Evolutionary conservation across 441 rosid species (phyloP).

Genomic region (Manihot esculenta): DNA sequence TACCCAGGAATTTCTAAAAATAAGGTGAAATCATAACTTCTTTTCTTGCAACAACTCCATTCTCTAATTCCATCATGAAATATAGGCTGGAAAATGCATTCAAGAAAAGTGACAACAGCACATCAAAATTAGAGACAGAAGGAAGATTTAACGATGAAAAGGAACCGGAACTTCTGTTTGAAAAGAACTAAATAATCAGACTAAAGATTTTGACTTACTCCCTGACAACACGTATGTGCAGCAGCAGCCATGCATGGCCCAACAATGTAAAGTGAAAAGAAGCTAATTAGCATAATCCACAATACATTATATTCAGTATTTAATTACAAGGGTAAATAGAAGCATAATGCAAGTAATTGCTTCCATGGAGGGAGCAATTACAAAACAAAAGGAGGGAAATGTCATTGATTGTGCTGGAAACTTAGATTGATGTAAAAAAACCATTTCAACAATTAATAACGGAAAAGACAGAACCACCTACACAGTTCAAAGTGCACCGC

Average conservation of each 20-base stretch:
- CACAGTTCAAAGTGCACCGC: neutral
- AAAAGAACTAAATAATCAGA: neutral
- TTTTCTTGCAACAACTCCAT: conserved; percentile 97
- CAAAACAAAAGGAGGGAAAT: neutral
- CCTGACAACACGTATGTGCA: conserved; percentile 43
- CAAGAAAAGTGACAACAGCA: neutral
- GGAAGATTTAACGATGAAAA: neutral
- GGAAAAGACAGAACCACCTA: neutral
- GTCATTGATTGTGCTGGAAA: neutral
- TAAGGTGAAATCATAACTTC: conserved; percentile 84
- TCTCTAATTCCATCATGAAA: conserved; percentile 95
- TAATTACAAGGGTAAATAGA: neutral
- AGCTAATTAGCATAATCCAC: conserved; percentile 29
- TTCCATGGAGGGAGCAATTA: neutral
- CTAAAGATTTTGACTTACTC: conserved; percentile 49
- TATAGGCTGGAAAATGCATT: conserved; percentile 57
- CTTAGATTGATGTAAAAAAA: neutral
- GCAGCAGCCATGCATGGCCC: conserved; percentile 27
- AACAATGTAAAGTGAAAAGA: conserved; percentile 30
- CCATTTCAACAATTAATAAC: neutral
- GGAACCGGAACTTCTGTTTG: neutral
- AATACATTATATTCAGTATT: neutral
- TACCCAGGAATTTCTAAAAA: conserved; percentile 93
- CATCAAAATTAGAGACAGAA: neutral
- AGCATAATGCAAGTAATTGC: conserved; percentile 2